Conservation (phyloP, 768 basidiomycete species). For the Amanita inopinata region DNA sequence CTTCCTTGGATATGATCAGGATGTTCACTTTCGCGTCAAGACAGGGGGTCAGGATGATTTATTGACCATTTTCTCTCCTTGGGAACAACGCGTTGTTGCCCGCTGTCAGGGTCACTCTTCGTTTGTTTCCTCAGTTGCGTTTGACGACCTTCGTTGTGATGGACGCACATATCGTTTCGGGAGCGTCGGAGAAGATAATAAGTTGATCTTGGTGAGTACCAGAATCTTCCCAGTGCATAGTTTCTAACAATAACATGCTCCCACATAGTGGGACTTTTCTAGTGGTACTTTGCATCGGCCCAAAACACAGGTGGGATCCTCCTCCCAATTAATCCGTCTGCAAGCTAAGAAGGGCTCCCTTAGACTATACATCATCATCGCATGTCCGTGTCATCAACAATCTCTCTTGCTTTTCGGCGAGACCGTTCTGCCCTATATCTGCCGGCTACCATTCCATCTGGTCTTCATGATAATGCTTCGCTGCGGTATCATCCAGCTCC, state of each 20-base stretch:
- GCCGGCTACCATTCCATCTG: slow-evolving; percentile 27
- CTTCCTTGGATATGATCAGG: slow-evolving; percentile 4
- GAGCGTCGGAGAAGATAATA: slow-evolving; percentile 95
- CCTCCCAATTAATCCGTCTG: not conserved
- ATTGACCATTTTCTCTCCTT: slow-evolving; percentile 87
- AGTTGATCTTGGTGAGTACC: slow-evolving; percentile 70
- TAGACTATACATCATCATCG: slow-evolving; percentile 46
- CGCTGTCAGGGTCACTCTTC: slow-evolving; percentile 96
- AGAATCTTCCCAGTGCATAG: no score
- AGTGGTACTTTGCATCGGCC: slow-evolving; percentile 86
- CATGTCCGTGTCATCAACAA: slow-evolving; percentile 66
- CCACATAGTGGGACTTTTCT: slow-evolving; percentile 88
- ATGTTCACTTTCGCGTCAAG: slow-evolving; percentile 26
- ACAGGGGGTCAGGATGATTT: slow-evolving; percentile 97
- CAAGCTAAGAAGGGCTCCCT: slow-evolving; percentile 1
- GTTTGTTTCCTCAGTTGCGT: slow-evolving; percentile 83
- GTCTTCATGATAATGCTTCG: slow-evolving; percentile 29
- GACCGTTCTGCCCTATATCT: slow-evolving; percentile 53
- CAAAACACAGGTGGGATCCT: slow-evolving; percentile 45
- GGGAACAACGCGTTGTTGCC: slow-evolving; percentile 90
- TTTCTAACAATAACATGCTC: no score
- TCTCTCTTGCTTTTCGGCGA: slow-evolving; percentile 63
- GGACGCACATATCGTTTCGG: slow-evolving; percentile 90
- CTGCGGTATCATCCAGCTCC: slow-evolving; percentile 80
- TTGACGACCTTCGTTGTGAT: slow-evolving; percentile 84